Evolutionary conservation across 2,329 filamentous ascomycete species (phyloP), one percentile per base, ranked within the genome.

Genomic region (Aspergillus aculeatinus): DNA sequence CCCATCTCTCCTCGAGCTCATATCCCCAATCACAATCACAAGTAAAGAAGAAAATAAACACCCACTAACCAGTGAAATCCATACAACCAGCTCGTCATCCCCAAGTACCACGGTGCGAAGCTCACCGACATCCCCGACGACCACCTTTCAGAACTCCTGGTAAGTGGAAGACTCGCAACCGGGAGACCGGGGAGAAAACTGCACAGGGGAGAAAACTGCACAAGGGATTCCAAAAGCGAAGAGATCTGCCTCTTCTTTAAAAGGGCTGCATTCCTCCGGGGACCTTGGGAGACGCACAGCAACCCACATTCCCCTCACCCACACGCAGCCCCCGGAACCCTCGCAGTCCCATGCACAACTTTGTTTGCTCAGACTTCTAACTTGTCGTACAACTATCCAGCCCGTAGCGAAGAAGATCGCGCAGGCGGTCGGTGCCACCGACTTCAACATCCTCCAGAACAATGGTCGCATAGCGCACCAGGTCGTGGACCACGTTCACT

Each of bases 401-500:
- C 89, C 91, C 48, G 87, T 96, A 16, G 89, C 91, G 51, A 97
- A 96, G 85, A 94, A 90, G 77, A 86, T 99, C 51, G 92, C 89
- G 52, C 77, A 82, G 21, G 94, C 92, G 29, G 87, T 86, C 4
- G 91, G 91, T 42, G 88, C 89, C 4, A 80, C 82, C 55, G 85
- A 98, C 76, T 99, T 92, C 83, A 99, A 99, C 73, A 85, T 99
- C 52, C 81, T 99, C 61, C 95, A 99, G 81, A 99, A 99, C 80
- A 99, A 99, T 72, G 95, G 95, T 55, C 82, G 85, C 23, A 85
- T 94, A 70, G 95, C 95, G 19, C 95, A 99, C 77, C 95, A 98
- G 80, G 82, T 89, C 65, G 94, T 99, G 63, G 89, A 92, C 67
- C 95, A 99, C 80, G 94, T 96, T 67, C 93, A 97, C 76, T 94